A percentile compares a stretch with the other conserved stretches of the same genome.
Conservation (phyloP, 441 rosid species). For the Erodium moschatum region DNA sequence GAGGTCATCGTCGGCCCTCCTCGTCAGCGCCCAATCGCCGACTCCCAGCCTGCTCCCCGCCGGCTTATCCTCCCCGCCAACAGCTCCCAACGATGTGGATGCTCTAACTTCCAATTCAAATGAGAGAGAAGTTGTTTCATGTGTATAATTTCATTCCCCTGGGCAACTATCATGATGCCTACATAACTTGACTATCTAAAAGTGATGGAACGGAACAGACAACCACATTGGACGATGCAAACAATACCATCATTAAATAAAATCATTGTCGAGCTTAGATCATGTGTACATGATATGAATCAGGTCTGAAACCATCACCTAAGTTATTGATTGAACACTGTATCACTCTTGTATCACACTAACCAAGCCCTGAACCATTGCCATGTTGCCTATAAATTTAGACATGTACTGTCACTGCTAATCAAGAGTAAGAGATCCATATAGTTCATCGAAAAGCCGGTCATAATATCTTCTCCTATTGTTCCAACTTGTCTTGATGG, state of each 20-base stretch:
- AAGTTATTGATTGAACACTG: neutral
- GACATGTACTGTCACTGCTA: neutral
- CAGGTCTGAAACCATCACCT: neutral
- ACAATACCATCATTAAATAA: neutral
- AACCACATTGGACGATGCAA: neutral
- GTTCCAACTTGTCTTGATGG: constrained; percentile 14
- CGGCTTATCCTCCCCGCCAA: too few relatives aligned
- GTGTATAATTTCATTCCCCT: neutral
- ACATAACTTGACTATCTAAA: constrained; percentile 17
- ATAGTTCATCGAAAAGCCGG: neutral
- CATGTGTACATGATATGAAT: neutral
- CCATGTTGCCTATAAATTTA: neutral
- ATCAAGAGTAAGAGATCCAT: neutral
- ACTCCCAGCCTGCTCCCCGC: too few relatives aligned
- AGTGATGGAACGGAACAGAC: neutral
- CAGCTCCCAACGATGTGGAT: too few relatives aligned
- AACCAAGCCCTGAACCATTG: too few relatives aligned
- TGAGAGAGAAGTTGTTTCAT: neutral
- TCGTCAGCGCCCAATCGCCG: too few relatives aligned
- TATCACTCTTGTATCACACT: neutral
- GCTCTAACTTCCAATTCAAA: too few relatives aligned
- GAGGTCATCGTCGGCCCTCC: too few relatives aligned
- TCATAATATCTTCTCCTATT: neutral
- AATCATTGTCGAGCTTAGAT: too few relatives aligned
- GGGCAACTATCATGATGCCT: constrained; percentile 22